These are phyloP conservation scores for Brettanomyces nanus DNA, from an alignment of 805 yeast species.

Conservation along the genomic window DNA sequence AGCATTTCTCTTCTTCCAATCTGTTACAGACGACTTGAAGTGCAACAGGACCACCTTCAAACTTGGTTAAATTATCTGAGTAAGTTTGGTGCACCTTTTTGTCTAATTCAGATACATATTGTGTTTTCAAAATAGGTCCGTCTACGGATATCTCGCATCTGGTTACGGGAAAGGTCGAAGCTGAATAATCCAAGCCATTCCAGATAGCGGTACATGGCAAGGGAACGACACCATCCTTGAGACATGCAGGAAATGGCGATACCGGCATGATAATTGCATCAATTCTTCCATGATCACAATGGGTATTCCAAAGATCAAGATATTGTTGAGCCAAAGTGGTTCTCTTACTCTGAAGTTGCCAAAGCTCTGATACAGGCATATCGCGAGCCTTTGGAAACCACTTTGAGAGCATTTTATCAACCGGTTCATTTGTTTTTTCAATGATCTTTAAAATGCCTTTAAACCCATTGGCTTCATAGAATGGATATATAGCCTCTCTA, in stretches of 20 bases:
- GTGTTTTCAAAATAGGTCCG: conserved; percentile 30
- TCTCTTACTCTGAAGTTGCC: conserved; percentile 35
- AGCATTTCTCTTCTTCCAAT: conserved; percentile 50
- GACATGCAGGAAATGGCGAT: conserved; percentile 34
- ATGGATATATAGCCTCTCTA: conserved; percentile 24
- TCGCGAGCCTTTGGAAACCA: conserved; percentile 21
- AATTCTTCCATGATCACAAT: conserved; percentile 29
- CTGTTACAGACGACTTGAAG: conserved; percentile 48
- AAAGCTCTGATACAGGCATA: conserved; percentile 25
- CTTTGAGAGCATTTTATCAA: conserved; percentile 13
- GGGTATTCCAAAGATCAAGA: conserved; percentile 30
- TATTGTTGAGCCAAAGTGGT: conserved; percentile 25
- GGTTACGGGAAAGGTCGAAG: conserved; percentile 36
- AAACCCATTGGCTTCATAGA: conserved; percentile 38
- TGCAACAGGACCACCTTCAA: conserved; percentile 43
- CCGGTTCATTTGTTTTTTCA: conserved; percentile 36
- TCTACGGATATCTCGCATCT: conserved; percentile 27
- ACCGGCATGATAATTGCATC: conserved; percentile 44
- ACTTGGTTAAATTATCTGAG: conserved; percentile 35
- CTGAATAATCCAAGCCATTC: conserved; percentile 46
- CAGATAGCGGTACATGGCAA: conserved; percentile 32
- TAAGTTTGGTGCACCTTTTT: conserved; percentile 30
- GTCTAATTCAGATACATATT: conserved; percentile 28
- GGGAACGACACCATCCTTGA: conserved; percentile 32
- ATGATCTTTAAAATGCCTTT: conserved; percentile 25